phyloP scores from a whole-genome alignment of 805 yeast species.

The Yarrowia bubula region DNA sequence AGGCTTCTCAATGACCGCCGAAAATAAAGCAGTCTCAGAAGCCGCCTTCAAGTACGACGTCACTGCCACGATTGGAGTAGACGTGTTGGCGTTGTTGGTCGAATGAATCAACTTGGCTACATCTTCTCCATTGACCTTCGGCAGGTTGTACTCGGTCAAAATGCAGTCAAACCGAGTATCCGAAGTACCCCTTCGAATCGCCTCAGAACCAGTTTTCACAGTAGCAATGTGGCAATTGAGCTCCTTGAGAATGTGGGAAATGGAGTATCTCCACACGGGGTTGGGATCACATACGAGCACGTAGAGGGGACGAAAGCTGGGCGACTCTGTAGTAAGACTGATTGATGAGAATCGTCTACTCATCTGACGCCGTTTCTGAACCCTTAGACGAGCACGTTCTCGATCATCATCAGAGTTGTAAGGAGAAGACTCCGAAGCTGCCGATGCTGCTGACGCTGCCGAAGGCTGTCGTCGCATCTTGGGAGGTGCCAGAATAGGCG shows the following conservation, averaged over 20 bases:
- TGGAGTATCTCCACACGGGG: slow-evolving; percentile 71
- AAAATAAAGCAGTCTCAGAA: slow-evolving; percentile 45
- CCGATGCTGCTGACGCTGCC: slow-evolving; percentile 42
- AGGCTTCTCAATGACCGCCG: slow-evolving; percentile 75
- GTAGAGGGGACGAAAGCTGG: slow-evolving; percentile 46
- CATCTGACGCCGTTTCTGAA: slow-evolving; percentile 53
- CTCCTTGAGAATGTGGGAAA: slow-evolving; percentile 59
- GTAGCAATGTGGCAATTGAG: slow-evolving; percentile 79
- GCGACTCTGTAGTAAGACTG: slow-evolving; percentile 14
- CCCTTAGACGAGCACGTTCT: slow-evolving; percentile 15
- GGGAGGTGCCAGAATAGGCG: slow-evolving; percentile 17
- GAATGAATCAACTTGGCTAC: slow-evolving; percentile 71
- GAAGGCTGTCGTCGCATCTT: slow-evolving; percentile 16
- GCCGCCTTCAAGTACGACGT: slow-evolving; percentile 67
- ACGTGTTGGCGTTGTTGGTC: slow-evolving; percentile 73
- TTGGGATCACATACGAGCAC: slow-evolving; percentile 83
- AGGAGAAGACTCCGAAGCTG: slow-evolving; percentile 40
- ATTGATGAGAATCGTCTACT: slow-evolving; percentile 41
- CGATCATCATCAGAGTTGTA: slow-evolving; percentile 61
- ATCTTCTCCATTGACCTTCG: slow-evolving; percentile 65
- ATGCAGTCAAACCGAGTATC: slow-evolving; percentile 82
- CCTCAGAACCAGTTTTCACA: slow-evolving; percentile 76
- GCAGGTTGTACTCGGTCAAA: slow-evolving; percentile 67
- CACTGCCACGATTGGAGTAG: slow-evolving; percentile 72
- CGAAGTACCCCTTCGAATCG: slow-evolving; percentile 76